Percentiles rank a stretch among this genome's conserved stretches.
phyloP scores from a whole-genome alignment of 805 yeast genomes.

The Barnettozyma sp. region DNA sequence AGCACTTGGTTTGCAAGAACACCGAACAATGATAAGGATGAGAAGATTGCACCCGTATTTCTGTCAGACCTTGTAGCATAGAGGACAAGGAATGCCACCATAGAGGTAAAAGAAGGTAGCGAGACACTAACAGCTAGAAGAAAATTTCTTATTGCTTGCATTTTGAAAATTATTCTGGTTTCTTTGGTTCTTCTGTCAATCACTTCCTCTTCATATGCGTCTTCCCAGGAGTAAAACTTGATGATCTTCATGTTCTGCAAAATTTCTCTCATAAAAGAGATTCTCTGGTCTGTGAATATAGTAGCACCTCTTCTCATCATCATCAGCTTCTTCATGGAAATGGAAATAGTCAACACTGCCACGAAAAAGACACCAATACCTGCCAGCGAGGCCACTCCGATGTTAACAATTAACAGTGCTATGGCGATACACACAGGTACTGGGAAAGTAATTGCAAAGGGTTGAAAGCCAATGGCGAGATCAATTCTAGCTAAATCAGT shows the following conservation, averaged over 20 bases:
- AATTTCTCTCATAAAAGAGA: constrained; percentile 54
- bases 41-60: constrained; percentile 57
- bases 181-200: constrained; percentile 49
- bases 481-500: constrained; percentile 74
- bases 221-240: constrained; percentile 85
- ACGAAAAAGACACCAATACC: constrained; percentile 53
- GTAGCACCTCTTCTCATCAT: constrained; percentile 48
- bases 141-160: constrained; percentile 55
- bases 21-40: constrained; percentile 64
- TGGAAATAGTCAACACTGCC: constrained; percentile 40
- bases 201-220: constrained; percentile 54
- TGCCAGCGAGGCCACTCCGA: constrained; percentile 62
- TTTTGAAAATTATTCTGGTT: constrained; percentile 45
- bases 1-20: constrained; percentile 55
- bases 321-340: constrained; percentile 41
- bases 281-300: constrained; percentile 56
- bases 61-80: constrained; percentile 31
- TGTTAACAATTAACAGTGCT: constrained; percentile 53
- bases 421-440: constrained; percentile 57
- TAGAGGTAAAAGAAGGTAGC: constrained; percentile 45
- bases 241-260: constrained; percentile 58
- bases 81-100: constrained; percentile 42
- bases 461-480: constrained; percentile 55
- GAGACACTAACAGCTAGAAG: constrained; percentile 45
- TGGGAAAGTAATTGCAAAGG: constrained; percentile 49